Conservation (phyloP, 1,284 basidiomycete species). For the Cutaneotrichosporon daszewskae region DNA sequence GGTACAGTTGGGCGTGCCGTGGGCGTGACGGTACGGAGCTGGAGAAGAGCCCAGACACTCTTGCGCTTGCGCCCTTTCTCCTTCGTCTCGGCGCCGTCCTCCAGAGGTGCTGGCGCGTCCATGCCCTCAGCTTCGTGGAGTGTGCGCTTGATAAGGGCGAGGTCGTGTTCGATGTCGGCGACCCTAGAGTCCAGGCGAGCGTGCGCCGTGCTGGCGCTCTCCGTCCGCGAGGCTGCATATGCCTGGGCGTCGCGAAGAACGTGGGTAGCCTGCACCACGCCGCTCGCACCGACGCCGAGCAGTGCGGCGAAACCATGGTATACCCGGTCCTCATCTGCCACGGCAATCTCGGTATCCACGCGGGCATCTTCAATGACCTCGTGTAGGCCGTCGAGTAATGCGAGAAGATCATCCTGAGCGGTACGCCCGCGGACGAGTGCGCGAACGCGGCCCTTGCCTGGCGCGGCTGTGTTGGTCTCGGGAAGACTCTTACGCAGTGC, state of each 20-base stretch:
- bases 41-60: conserved; percentile 17
- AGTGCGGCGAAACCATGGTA: conserved; percentile 66
- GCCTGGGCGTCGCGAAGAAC: conserved; percentile 55
- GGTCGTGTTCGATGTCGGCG: conserved; percentile 72
- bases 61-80: background rate
- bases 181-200: conserved; percentile 56
- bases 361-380: conserved; percentile 77
- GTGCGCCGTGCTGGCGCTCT: conserved; percentile 53
- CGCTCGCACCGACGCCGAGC: conserved; percentile 56
- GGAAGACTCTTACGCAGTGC: conserved; percentile 25
- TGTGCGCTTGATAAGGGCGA: conserved; percentile 52
- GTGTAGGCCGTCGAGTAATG: conserved; percentile 61
- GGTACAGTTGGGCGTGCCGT: background rate
- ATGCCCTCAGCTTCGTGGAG: conserved; percentile 39
- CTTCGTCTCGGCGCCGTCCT: background rate
- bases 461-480: conserved; percentile 6
- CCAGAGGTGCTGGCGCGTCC: conserved; percentile 15
- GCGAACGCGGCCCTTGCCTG: conserved; percentile 17
- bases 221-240: conserved; percentile 53
- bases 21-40: conserved; percentile 17
- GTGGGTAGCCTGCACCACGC: conserved; percentile 41
- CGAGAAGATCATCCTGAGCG: conserved; percentile 45
- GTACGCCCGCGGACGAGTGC: conserved; percentile 17
- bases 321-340: conserved; percentile 69
- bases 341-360: conserved; percentile 76